Conservation (phyloP, 2,329 filamentous ascomycete genomes). For the Pyrenophora tritici-repentis region DNA sequence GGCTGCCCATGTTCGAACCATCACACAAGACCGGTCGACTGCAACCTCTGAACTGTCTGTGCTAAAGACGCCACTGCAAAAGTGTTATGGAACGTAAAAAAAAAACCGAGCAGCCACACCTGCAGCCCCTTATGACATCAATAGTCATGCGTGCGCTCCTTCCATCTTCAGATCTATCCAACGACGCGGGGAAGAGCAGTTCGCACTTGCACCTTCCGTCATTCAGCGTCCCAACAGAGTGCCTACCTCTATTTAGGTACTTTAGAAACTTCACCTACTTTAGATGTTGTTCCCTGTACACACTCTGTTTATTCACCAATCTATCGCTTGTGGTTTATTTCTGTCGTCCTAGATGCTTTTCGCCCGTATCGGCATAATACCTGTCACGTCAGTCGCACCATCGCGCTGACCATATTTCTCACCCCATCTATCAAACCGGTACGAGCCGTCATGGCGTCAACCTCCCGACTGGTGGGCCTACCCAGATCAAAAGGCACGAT, state of each 20-base stretch:
- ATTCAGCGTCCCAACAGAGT: conserved; percentile 14
- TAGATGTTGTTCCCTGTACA: too few relatives aligned
- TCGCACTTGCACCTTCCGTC: conserved; percentile 10
- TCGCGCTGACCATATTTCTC: not conserved
- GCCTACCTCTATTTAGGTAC: not conserved
- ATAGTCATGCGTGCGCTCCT: conserved; percentile 2
- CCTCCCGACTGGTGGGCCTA: conserved; percentile 33
- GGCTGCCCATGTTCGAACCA: too few relatives aligned
- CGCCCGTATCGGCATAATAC: conserved; percentile 1
- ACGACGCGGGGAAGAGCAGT: conserved; percentile 4
- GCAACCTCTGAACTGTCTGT: too few relatives aligned
- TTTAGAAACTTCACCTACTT: too few relatives aligned
- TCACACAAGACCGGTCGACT: too few relatives aligned
- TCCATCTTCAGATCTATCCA: not conserved
- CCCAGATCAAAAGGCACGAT: conserved; percentile 35
- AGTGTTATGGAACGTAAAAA: not conserved
- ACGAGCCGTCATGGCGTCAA: conserved; percentile 35
- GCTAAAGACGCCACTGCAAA: not conserved
- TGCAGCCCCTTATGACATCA: not conserved
- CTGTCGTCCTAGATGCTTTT: not conserved
- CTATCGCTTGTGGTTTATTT: not conserved
- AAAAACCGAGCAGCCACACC: not conserved
- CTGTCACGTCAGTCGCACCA: not conserved
- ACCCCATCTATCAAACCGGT: conserved; percentile 3
- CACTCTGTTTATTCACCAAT: not conserved